phyloP scores from a whole-genome alignment of 192 early-diverging fungal genomes.

The Coemansia sp. region DNA sequence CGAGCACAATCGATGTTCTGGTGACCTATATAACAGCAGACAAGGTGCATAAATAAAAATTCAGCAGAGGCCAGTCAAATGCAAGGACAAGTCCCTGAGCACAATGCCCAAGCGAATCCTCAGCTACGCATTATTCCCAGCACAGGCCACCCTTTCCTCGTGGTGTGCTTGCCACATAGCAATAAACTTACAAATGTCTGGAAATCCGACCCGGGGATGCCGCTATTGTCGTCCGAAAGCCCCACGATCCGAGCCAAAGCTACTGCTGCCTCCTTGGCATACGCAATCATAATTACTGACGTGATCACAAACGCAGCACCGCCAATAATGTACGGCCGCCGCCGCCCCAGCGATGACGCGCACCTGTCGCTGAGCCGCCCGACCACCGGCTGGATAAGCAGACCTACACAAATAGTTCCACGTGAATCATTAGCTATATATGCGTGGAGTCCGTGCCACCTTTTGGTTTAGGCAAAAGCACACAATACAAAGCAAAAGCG shows the following conservation, averaged over 20 bases:
- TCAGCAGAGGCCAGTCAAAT: background rate
- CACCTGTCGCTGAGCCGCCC: conserved; percentile 81
- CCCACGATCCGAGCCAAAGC: conserved; percentile 11
- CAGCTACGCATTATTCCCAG: background rate
- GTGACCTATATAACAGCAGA: conserved; percentile 30
- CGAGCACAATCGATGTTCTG: conserved; percentile 62
- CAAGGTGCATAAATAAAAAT: conserved; percentile 5
- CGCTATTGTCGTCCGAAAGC: conserved; percentile 9
- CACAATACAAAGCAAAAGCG: background rate
- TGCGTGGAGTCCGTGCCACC: background rate
- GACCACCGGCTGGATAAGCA: conserved; percentile 78
- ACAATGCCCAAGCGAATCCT: conserved; percentile 1
- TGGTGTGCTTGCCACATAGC: background rate
- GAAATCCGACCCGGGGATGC: conserved; percentile 23
- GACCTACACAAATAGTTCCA: conserved; percentile 17
- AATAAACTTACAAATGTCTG: conserved; percentile 27
- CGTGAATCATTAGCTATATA: conserved; percentile 6
- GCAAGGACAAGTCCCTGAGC: conserved; percentile 1
- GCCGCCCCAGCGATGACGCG: conserved; percentile 66
- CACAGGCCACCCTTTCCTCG: conserved; percentile 6
- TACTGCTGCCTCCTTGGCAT: conserved; percentile 40
- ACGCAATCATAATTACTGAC: conserved; percentile 43
- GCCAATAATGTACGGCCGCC: conserved; percentile 82
- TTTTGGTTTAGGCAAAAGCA: background rate
- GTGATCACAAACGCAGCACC: conserved; percentile 58